phyloP scores from a whole-genome alignment of 140 eudicot genomes.

The Anethum foeniculum region DNA sequence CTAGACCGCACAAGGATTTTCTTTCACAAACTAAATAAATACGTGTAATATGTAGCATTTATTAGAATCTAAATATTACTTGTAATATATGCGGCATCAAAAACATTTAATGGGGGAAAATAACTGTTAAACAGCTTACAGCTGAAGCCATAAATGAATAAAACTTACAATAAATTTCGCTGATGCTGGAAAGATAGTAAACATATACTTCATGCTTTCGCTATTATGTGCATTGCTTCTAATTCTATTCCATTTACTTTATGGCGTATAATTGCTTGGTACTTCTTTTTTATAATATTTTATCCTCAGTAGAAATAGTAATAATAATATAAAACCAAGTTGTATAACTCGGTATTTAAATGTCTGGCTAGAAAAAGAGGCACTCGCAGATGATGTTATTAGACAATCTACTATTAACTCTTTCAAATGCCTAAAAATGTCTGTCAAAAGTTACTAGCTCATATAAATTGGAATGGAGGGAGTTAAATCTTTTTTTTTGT shows the following conservation, averaged over 20 bases:
- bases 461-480: neutral
- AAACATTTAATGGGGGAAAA: neutral
- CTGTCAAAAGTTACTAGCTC: neutral
- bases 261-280: neutral
- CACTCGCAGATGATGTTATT: neutral
- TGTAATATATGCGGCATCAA: neutral
- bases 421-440: neutral
- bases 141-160: neutral
- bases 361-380: neutral
- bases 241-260: neutral
- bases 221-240: neutral
- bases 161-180: neutral
- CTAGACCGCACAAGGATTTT: neutral
- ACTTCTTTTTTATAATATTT: neutral
- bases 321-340: neutral
- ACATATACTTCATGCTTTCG: neutral
- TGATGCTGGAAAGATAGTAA: neutral
- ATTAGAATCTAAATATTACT: neutral
- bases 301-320: neutral
- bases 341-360: neutral
- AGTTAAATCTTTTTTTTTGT: neutral
- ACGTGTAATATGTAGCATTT: neutral
- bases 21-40: neutral
- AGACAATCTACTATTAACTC: neutral
- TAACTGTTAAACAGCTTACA: neutral